These are phyloP conservation scores for Thelonectria blattea DNA, from an alignment of 2,329 filamentous ascomycete species.

Conservation along the genomic window DNA sequence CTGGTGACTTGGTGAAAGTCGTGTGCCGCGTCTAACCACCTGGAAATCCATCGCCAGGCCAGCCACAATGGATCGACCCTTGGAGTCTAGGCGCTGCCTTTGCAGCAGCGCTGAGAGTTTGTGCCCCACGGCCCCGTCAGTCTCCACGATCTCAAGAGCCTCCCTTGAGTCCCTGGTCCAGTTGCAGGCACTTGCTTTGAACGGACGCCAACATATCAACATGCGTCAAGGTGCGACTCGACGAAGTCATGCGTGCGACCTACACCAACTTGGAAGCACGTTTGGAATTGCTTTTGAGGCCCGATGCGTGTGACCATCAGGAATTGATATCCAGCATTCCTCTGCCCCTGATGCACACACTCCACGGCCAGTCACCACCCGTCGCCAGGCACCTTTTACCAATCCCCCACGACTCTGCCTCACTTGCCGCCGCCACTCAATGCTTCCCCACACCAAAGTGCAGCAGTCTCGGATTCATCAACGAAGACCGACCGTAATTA, in stretches of 20 bases:
- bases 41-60: neutral
- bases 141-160: constrained; percentile 10
- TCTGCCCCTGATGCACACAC: neutral
- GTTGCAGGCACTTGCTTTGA: neutral
- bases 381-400: neutral
- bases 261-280: neutral
- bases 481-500: constrained; percentile 17
- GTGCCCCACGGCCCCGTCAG: constrained; percentile 8
- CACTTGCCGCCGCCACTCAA: constrained; percentile 12
- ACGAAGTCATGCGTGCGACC: neutral
- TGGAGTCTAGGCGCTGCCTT: constrained; percentile 2
- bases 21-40: neutral
- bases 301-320: neutral
- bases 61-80: constrained; percentile 6
- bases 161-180: neutral
- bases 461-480: constrained; percentile 5
- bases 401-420: constrained; percentile 17
- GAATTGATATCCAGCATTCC: neutral
- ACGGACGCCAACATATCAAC: neutral
- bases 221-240: neutral
- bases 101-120: neutral
- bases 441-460: constrained; percentile 4
- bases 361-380: neutral
- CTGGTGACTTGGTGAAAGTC: neutral
- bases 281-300: neutral